These are phyloP conservation scores for Ceratocystis colombiana DNA, from an alignment of 2,329 filamentous ascomycete genomes.

Conservation along the genomic window DNA sequence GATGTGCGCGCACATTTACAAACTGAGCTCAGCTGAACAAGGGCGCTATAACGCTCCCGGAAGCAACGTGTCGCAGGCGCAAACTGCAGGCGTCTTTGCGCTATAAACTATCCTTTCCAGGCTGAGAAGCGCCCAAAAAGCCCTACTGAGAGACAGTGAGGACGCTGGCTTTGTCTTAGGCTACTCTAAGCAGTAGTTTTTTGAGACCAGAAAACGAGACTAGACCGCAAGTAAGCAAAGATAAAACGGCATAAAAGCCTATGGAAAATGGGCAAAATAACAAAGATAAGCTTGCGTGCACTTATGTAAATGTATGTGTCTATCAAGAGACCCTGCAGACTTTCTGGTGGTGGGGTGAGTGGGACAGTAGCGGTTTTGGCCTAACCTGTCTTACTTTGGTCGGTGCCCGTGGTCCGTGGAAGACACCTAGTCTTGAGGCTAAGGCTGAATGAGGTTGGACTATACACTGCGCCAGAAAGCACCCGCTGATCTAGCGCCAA, in stretches of 20 bases:
- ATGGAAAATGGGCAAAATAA: no score
- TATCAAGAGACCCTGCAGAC: slow-evolving; percentile 11
- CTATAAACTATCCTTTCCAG: background rate
- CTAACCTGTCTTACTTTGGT: background rate
- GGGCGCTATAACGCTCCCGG: background rate
- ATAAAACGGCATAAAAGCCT: background rate
- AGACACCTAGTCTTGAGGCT: background rate
- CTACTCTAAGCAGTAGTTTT: background rate
- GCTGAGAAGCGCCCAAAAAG: background rate
- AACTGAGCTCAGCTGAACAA: background rate
- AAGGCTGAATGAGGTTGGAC: background rate
- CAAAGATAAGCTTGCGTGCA: no score
- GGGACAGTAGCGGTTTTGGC: background rate
- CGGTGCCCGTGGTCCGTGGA: background rate
- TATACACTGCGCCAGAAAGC: slow-evolving; percentile 1
- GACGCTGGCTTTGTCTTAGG: background rate
- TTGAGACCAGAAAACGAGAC: background rate
- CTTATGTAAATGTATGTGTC: no score
- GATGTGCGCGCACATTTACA: background rate
- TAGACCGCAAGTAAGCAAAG: background rate
- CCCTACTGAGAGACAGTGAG: background rate
- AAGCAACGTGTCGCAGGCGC: background rate
- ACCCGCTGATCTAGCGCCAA: background rate
- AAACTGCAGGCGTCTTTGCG: background rate
- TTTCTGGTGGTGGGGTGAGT: background rate